Base-by-base conservation (phyloP, 805 yeast genomes). In the Pichia ethanolica region DNA sequence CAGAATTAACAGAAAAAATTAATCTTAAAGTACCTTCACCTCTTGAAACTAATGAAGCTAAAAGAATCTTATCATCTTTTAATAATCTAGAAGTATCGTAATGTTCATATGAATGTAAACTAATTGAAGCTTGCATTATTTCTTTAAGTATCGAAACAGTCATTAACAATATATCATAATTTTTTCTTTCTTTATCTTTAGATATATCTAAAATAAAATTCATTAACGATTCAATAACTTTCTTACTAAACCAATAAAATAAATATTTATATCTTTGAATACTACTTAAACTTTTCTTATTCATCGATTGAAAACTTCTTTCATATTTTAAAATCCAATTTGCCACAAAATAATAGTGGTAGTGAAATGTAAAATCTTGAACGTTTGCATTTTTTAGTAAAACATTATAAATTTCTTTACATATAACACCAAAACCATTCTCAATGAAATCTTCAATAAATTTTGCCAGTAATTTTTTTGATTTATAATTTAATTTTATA, bases 291-390 rank as follows among this genome's bases (percentile, higher is more conserved):
- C 35, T 32, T 12, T 28, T 42, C 13, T 6, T 20, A 34, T 67
- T 67, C 10, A n/a, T 28, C 0, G 59, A 48, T 28, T 46, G 40
- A 51, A 69, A 58, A 7, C 59, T 65, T 25, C 84, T 68, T 56
- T 85, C 88, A 51, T 79, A 88, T 35, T 75, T 74, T 44, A 89
- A 68, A 56, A 89, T 83, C 97, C 97, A 91, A 1, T 87, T 72
- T 6, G 77, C 67, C 6, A 86, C 68, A 50, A 77, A 71, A 39
- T 86, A 74, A 59, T 75, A 89, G 42, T 79, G 79, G 45, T 64
- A 64, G 30, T 60, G 60, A 25, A 62, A 47, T 27, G 61, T 59
- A 54, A 63, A 47, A 53, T 59, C 64, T 26, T 52, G 20, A 48
- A 61, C 30, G 37, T 72, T 75, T 9, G 72, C 65, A 30, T 53